Evolutionary conservation across 495 filamentous ascomycete species (phyloP).

Genomic region (Emericellopsis terricola): DNA sequence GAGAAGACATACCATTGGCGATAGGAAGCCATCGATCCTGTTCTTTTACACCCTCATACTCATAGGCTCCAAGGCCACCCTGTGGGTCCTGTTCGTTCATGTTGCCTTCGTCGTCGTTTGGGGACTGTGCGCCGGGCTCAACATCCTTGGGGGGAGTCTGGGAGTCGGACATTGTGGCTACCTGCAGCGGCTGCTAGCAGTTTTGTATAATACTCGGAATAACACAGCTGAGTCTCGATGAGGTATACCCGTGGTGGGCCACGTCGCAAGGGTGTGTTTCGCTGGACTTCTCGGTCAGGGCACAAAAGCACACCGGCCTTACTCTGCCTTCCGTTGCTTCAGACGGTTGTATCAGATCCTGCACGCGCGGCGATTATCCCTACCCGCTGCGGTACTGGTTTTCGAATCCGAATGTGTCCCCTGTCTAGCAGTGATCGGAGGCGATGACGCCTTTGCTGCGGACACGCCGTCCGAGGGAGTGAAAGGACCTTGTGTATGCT

Average conservation of each 20-base stretch:
- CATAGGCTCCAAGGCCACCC: constrained; percentile 42
- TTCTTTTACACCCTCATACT: constrained; percentile 94
- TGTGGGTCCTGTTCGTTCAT: constrained; percentile 45
- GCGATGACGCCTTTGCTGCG: neutral
- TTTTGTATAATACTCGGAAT: constrained; percentile 34
- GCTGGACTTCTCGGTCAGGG: constrained; percentile 15
- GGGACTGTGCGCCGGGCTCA: constrained; percentile 84
- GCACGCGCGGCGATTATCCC: neutral
- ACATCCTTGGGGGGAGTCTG: constrained; percentile 87
- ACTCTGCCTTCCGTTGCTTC: too few relatives aligned
- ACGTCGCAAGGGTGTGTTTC: constrained; percentile 35
- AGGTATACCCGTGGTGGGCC: constrained; percentile 30
- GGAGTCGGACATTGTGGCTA: constrained; percentile 83
- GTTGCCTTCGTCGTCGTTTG: constrained; percentile 61
- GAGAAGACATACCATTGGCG: constrained; percentile 76
- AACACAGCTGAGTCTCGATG: constrained; percentile 26
- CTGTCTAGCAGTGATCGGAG: neutral
- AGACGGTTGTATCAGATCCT: too few relatives aligned
- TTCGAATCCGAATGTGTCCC: neutral
- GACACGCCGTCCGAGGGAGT: too few relatives aligned
- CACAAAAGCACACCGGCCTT: too few relatives aligned
- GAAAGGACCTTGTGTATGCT: too few relatives aligned
- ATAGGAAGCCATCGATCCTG: constrained; percentile 99
- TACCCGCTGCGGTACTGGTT: neutral
- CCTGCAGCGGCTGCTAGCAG: constrained; percentile 44